These are phyloP conservation scores for Pythium sp. DNA, from an alignment of 352 stramenopile genomes.

Conservation along the genomic window DNA sequence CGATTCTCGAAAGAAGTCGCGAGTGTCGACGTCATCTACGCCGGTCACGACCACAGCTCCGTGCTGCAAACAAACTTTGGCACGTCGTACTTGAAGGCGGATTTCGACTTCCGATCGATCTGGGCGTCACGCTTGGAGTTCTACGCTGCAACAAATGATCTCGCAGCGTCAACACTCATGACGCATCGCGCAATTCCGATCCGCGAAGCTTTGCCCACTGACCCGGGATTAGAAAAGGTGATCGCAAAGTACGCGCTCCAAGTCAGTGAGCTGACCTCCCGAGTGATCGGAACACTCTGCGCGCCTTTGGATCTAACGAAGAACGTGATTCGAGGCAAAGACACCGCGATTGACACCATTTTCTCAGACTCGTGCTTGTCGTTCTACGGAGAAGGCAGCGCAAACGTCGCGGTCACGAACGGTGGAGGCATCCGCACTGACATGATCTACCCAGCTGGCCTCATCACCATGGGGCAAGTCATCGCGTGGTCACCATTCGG, in stretches of 20 bases:
- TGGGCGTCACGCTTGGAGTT: conserved; percentile 64
- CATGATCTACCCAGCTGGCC: conserved; percentile 16
- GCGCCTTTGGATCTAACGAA: conserved; percentile 51
- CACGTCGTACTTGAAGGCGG: conserved; percentile 67
- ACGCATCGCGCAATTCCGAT: conserved; percentile 51
- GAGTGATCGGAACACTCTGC: conserved; percentile 52
- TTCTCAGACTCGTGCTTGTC: conserved; percentile 32
- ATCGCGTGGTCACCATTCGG: conserved; percentile 26
- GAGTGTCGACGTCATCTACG: conserved; percentile 66
- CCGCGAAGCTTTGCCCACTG: conserved; percentile 51
- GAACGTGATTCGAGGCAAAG: conserved; percentile 41
- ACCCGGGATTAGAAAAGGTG: conserved; percentile 42
- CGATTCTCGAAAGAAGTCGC: conserved; percentile 57
- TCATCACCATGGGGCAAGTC: conserved; percentile 20
- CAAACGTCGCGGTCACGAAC: conserved; percentile 20
- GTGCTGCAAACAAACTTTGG: conserved; percentile 71
- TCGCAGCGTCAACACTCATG: conserved; percentile 41
- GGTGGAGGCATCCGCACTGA: conserved; percentile 25
- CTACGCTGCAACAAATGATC: conserved; percentile 32
- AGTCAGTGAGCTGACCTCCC: conserved; percentile 39
- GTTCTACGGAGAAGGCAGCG: conserved; percentile 17
- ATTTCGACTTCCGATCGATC: conserved; percentile 73
- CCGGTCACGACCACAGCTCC: conserved; percentile 62
- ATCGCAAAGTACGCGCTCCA: conserved; percentile 45
- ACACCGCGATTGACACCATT: conserved; percentile 49